A percentile compares a stretch with the other conserved stretches of the same genome.
These are phyloP conservation scores for Noccaea caerulescens DNA, from an alignment of 345 rosid species.

Conservation along the genomic window DNA sequence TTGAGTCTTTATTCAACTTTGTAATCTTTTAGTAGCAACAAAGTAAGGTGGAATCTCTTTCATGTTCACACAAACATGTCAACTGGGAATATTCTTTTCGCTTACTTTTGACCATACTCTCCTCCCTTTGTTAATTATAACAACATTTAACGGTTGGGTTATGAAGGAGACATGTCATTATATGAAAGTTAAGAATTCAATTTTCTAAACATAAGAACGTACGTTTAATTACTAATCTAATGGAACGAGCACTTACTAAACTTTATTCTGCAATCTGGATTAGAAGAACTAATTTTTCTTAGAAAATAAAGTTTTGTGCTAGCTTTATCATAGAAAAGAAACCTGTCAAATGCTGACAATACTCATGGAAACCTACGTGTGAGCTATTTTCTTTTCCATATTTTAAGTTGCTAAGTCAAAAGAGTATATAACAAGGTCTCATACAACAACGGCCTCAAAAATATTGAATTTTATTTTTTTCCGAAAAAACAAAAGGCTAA, in stretches of 20 bases:
- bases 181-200: neutral
- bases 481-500: neutral
- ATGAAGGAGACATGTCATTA: constrained; percentile 35
- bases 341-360: neutral
- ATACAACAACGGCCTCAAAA: neutral
- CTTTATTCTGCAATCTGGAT: constrained; percentile 20
- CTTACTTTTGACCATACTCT: constrained; percentile 37
- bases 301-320: neutral
- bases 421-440: neutral
- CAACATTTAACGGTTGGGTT: constrained; percentile 18
- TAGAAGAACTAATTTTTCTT: neutral
- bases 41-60: constrained; percentile 35
- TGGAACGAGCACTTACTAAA: constrained; percentile 19
- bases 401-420: neutral
- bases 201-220: neutral
- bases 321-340: neutral
- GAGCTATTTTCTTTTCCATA: neutral
- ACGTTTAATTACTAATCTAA: neutral
- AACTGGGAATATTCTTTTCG: constrained; percentile 37
- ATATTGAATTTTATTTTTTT: neutral
- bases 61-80: constrained; percentile 40
- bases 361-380: constrained; percentile 7
- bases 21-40: constrained; percentile 36
- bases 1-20: constrained; percentile 13
- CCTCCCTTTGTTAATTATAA: neutral